These are phyloP conservation scores for Vaccinium myrtillus DNA, from an alignment of 148 eudicot species.

Conservation along the genomic window DNA sequence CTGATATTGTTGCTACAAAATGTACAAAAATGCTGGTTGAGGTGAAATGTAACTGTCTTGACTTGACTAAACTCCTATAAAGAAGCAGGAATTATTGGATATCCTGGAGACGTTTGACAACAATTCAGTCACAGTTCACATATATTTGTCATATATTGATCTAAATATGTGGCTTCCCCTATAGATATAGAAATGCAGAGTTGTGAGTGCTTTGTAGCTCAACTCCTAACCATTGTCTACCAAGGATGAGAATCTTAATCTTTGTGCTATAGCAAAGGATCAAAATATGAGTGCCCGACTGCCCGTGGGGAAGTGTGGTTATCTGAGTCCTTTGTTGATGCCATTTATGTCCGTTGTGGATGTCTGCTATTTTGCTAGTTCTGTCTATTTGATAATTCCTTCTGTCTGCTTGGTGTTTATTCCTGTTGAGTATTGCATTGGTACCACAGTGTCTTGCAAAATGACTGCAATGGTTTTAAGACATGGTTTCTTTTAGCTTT, in stretches of 20 bases:
- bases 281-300: neutral
- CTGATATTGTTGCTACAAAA: neutral
- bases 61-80: neutral
- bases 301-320: neutral
- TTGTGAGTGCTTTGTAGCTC: neutral
- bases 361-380: neutral
- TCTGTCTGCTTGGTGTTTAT: neutral
- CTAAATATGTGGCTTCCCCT: neutral
- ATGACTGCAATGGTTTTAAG: neutral
- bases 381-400: neutral
- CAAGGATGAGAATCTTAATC: neutral
- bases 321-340: neutral
- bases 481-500: neutral
- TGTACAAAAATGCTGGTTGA: neutral
- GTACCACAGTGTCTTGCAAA: neutral
- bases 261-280: neutral
- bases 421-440: neutral
- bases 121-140: neutral
- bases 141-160: neutral
- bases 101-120: constrained; percentile 1
- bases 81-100: neutral
- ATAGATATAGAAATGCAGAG: constrained; percentile 4
- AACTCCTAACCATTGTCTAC: neutral
- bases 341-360: neutral
- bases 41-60: neutral